Conservation (phyloP, 2,329 filamentous ascomycete species). For the Achaetomium macrosporum region DNA sequence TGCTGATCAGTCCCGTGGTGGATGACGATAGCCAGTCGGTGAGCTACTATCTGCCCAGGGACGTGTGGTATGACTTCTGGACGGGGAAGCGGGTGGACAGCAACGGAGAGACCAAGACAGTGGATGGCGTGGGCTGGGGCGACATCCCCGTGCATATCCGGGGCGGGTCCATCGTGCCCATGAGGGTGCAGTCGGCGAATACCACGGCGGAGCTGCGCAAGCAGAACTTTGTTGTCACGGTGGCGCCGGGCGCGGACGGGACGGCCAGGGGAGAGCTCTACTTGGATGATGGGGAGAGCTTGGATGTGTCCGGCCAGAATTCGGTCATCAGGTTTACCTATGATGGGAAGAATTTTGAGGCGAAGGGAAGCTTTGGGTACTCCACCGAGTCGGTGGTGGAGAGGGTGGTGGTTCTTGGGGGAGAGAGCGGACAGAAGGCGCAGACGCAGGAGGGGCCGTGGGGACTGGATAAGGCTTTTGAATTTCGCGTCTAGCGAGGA, state of each 20-base stretch:
- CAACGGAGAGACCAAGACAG: conserved; percentile 26
- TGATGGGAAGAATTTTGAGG: conserved; percentile 15
- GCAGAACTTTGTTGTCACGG: conserved; percentile 42
- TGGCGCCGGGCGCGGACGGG: conserved; percentile 44
- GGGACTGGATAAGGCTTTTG: conserved; percentile 11
- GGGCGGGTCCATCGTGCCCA: conserved; percentile 54
- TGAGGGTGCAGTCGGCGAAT: conserved; percentile 44
- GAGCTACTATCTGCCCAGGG: conserved; percentile 18
- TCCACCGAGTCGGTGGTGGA: conserved; percentile 14
- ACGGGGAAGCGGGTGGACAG: conserved; percentile 41
- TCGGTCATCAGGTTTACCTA: conserved; percentile 19
- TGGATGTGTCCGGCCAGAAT: conserved; percentile 14
- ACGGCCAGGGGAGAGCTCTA: conserved; percentile 44
- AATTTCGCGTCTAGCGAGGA: not conserved
- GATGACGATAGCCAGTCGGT: conserved; percentile 19
- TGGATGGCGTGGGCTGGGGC: conserved; percentile 13
- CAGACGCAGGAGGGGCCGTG: conserved; percentile 12
- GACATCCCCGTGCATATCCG: conserved; percentile 58
- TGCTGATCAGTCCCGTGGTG: conserved; percentile 31
- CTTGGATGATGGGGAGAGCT: conserved; percentile 41
- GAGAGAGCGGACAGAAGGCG: not conserved
- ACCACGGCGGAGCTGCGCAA: conserved; percentile 45
- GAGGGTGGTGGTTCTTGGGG: conserved; percentile 17
- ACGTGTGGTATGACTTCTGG: conserved; percentile 45
- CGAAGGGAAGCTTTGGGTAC: conserved; percentile 19